Evolutionary conservation across 1,284 basidiomycete species (phyloP), one percentile per base, ranked within the genome.

Genomic region (Tilletia indica): DNA sequence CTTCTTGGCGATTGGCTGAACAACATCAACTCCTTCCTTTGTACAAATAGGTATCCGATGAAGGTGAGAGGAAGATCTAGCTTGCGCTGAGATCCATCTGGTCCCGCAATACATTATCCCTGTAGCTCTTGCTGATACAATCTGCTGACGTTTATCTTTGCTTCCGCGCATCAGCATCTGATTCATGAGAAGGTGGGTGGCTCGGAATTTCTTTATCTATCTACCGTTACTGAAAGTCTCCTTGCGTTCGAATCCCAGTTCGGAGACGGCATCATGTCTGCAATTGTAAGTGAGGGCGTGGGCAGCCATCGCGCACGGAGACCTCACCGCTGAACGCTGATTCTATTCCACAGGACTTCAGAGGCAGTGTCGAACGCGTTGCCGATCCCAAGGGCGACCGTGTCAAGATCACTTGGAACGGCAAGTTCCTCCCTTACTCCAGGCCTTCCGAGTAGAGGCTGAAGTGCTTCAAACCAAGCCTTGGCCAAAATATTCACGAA

Each of bases 371-470:
- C 8, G 79, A 83, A 56, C 75, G 75, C 49, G 75, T 77, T 12
- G 68, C 74, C 19, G 79, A 80, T 68, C 76, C 73, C 11, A 71
- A 73, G 45, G 81, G 81, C 49, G 80, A 80, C 48, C 77, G 80
- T 38, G 78, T 81, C 70, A 78, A 76, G 70, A 80, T 82, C 72
- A 82, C 80, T 4, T 71, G 81, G 42, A 74, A 82, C 68, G 79
- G 80, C 67, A 82, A 82, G 70, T 72, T 69, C 68, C 56, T 69
- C n/a, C 68, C 56, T 21, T 69, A 61, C 36, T 36, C 61, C 5
- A 47, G 19, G 16, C 66, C 42, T 16, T 25, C 66, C 58, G 25
- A n/a, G 58, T 63, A 34, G 9, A 36, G 5, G 58, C 42, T 45
- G 14, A 14, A 45, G 42, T 14, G 9, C 42, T 45, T 45, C 42